Evolutionary conservation across 352 stramenopile genomes (phyloP), one percentile per base, ranked within the genome.

Genomic region (Phytophthora nicotianae): DNA sequence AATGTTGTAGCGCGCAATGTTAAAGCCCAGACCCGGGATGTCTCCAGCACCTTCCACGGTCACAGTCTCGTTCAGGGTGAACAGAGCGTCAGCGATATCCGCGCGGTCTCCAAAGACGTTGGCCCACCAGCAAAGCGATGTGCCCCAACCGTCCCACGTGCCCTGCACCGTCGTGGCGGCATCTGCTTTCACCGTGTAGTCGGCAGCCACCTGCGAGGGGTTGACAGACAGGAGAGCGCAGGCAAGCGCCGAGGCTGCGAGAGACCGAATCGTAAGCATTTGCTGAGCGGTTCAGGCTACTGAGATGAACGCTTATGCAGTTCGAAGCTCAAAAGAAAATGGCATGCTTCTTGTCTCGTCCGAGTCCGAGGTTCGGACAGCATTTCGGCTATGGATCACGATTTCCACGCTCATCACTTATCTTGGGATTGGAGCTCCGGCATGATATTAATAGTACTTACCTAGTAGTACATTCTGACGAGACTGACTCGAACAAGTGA

Each of bases 1-100:
- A 14, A 88, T 72, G 60, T 88, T 88, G 78, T 88, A 88, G 9
- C 76, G 74, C 6, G 67, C 75, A 20, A 88, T 83, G 62, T 81
- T 88, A 27, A 88, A 68, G 9, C 74, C 75, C 5, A 88, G 62
- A 16, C 47, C 74, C 0, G 79, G 79, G 2, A 88, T 51, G 9
- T 40, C 64, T 21, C 56, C 52, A 17, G 57, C 50, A 19, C 61
- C 46, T 4, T 62, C 50, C 35, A 83, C 21, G 1, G 54, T 62
- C 20, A 85, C 74, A 7, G 74, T 62, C 47, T 63, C 52, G 38
- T 79, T 80, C 46, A 72, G 47, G 20, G 78, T 81, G 74, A 83
- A 88, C 17, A 88, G 62, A 27, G 74, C 62, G 42, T 88, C 78
- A 16, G 75, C 78, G 29, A 88, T 46, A 27, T 85, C 73, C 2